phyloP scores from a whole-genome alignment of 345 rosid genomes.

The Lagerstroemia speciosa region DNA sequence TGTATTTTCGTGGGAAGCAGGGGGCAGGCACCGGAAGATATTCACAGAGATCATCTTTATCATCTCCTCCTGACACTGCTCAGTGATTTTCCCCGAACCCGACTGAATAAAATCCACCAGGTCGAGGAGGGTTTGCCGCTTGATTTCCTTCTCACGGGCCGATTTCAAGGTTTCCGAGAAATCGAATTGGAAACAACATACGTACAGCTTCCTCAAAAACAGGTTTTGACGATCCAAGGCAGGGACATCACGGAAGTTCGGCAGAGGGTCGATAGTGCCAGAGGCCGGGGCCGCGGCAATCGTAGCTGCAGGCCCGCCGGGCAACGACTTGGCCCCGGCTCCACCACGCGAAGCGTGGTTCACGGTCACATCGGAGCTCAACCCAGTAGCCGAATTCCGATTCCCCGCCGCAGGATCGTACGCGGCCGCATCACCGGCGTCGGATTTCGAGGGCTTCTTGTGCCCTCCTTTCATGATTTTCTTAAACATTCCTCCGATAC shows the following conservation, averaged over 20 bases:
- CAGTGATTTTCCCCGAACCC: conserved; percentile 58
- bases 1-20: conserved; percentile 66
- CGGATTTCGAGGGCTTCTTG: conserved; percentile 59
- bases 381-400: too few relatives aligned
- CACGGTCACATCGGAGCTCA: conserved; percentile 43
- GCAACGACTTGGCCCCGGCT: conserved; percentile 12
- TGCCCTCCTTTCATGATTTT: conserved; percentile 73
- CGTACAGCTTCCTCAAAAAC: conserved; percentile 61
- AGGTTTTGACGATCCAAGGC: conserved; percentile 50
- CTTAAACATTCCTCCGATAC: conserved; percentile 51
- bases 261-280: conserved; percentile 52
- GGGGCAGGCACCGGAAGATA: conserved; percentile 68
- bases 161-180: conserved; percentile 43
- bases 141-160: conserved; percentile 72
- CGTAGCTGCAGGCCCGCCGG: conserved; percentile 11
- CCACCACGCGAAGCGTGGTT: conserved; percentile 56
- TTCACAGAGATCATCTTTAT: conserved; percentile 58
- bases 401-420: conserved; percentile 19
- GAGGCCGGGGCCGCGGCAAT: conserved; percentile 23
- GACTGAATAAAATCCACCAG: conserved; percentile 76
- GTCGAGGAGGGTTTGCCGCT: conserved; percentile 66
- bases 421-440: conserved; percentile 32
- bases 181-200: conserved; percentile 76
- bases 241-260: conserved; percentile 53
- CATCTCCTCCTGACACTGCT: conserved; percentile 74